phyloP scores from a whole-genome alignment of 2,329 filamentous ascomycete genomes.

The Diaporthe batatas region DNA sequence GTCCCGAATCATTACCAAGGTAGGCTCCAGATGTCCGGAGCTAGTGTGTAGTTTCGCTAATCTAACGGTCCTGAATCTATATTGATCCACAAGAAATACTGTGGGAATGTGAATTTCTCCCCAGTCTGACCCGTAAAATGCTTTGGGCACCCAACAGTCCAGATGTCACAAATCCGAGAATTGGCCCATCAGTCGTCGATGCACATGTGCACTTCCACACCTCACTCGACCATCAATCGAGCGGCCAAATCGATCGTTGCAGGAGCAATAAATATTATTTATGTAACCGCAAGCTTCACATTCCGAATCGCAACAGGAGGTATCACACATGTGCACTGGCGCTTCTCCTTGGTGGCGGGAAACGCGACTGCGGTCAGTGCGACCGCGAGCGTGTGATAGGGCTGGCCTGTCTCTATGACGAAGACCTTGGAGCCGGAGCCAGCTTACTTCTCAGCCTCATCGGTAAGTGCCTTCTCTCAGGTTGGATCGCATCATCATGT shows the following conservation, averaged over 20 bases:
- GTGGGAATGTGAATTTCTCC: background rate
- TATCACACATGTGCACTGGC: background rate
- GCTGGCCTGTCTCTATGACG: constrained; percentile 55
- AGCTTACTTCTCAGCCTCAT: constrained; percentile 51
- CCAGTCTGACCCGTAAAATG: background rate
- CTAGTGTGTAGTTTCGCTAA: too few relatives aligned
- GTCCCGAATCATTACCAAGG: too few relatives aligned
- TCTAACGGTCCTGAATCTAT: background rate
- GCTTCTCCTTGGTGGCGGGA: background rate
- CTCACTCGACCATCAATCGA: background rate
- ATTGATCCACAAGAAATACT: background rate
- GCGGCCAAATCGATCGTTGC: background rate
- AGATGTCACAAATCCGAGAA: background rate
- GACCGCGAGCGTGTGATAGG: constrained; percentile 44
- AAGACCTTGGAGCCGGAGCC: constrained; percentile 53
- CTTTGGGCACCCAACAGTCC: background rate
- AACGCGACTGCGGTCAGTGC: background rate
- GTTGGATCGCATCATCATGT: too few relatives aligned
- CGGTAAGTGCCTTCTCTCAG: background rate
- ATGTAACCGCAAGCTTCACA: background rate
- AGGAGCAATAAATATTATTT: background rate
- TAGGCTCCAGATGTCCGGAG: too few relatives aligned
- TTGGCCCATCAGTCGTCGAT: background rate
- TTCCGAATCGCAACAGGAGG: background rate
- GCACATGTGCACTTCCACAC: background rate